phyloP scores from a whole-genome alignment of 2,329 filamentous ascomycete species.

The Plectosphaerella cucumerina region DNA sequence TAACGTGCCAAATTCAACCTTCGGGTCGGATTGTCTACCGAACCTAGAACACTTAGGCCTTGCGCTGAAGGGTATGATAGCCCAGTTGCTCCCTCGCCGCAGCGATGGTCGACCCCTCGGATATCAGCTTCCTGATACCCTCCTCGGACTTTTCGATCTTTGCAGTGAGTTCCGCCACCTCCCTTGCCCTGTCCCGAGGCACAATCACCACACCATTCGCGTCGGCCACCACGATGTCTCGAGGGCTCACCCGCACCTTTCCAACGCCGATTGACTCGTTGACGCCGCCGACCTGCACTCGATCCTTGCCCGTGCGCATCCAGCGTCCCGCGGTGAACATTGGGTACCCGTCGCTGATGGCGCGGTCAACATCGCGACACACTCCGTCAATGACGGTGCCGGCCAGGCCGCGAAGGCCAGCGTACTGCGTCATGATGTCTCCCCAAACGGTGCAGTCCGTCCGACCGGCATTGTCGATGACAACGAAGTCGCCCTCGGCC shows the following conservation, averaged over 20 bases:
- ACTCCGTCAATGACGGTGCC: slow-evolving; percentile 27
- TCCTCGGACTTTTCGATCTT: slow-evolving; percentile 12
- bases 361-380: slow-evolving; percentile 25
- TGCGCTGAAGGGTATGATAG: slow-evolving; percentile 15
- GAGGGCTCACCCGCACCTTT: slow-evolving; percentile 18
- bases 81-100: slow-evolving; percentile 12
- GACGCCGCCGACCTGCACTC: slow-evolving; percentile 23
- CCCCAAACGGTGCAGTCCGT: slow-evolving; percentile 30
- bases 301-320: slow-evolving; percentile 27
- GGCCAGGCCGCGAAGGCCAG: slow-evolving; percentile 21
- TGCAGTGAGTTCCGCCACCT: slow-evolving; percentile 11
- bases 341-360: slow-evolving; percentile 21
- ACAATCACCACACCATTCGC: slow-evolving; percentile 17
- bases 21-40: too few species aligned
- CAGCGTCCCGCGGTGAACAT: slow-evolving; percentile 25
- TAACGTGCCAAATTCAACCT: too few species aligned
- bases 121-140: slow-evolving; percentile 10
- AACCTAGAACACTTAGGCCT: slow-evolving; percentile 4
- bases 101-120: slow-evolving; percentile 7
- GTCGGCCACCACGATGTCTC: slow-evolving; percentile 25
- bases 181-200: slow-evolving; percentile 11
- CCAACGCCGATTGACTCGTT: slow-evolving; percentile 23
- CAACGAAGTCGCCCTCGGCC: slow-evolving; percentile 21
- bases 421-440: slow-evolving; percentile 30
- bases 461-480: slow-evolving; percentile 27